phyloP scores from a whole-genome alignment of 768 basidiomycete genomes.

The Amanita phalloides region DNA sequence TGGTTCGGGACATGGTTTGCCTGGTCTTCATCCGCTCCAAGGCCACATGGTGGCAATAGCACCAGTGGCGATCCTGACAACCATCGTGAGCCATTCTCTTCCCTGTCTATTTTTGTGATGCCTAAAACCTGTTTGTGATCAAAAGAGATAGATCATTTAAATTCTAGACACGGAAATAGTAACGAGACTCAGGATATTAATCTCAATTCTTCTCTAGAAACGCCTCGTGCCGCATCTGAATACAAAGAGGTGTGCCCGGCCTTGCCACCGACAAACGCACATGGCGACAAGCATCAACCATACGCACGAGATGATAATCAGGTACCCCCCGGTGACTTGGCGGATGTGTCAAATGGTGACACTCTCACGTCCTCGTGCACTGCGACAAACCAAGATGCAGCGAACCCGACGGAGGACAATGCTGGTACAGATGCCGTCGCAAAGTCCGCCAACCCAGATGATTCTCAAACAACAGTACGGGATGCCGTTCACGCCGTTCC shows the following conservation, averaged over 20 bases:
- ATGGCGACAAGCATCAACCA: neutral
- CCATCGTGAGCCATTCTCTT: neutral
- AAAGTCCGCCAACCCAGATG: neutral
- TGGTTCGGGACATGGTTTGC: neutral
- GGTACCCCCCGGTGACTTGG: neutral
- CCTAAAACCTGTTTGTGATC: neutral
- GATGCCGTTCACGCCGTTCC: neutral
- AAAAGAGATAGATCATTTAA: neutral
- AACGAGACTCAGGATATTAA: neutral
- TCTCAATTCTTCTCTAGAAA: neutral
- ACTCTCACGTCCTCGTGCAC: neutral
- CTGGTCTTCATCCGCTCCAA: neutral
- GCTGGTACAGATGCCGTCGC: neutral
- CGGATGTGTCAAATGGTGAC: neutral
- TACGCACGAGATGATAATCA: neutral
- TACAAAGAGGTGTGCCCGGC: neutral
- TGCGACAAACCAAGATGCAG: neutral
- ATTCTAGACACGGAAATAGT: no score
- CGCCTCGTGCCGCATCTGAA: neutral
- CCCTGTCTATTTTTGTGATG: neutral
- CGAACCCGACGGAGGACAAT: neutral
- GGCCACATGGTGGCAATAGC: neutral
- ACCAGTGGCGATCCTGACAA: neutral
- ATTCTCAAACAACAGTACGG: neutral
- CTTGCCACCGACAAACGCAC: neutral